phyloP scores from a whole-genome alignment of 352 stramenopile species.

The Pelagophyceae sp. region DNA sequence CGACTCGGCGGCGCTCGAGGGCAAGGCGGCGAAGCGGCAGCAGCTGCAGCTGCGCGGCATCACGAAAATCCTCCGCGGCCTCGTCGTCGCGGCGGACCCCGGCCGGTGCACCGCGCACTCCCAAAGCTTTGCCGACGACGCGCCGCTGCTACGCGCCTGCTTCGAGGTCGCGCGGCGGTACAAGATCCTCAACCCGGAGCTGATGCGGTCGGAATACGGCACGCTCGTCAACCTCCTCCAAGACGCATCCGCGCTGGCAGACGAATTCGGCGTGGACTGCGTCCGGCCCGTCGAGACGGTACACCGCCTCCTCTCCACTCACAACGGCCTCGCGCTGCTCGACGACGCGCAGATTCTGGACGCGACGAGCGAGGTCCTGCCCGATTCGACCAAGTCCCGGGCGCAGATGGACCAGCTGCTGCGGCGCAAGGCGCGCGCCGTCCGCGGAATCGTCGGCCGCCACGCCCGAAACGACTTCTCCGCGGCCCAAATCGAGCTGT shows the following conservation, averaged over 20 bases:
- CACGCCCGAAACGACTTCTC: conserved; percentile 44
- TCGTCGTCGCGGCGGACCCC: conserved; percentile 80
- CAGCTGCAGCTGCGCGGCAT: conserved; percentile 79
- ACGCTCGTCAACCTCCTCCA: conserved; percentile 88
- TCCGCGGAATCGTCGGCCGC: conserved; percentile 66
- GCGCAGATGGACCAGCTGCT: conserved; percentile 79
- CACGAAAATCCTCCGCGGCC: conserved; percentile 70
- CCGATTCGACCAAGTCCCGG: conserved; percentile 66
- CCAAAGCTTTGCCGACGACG: conserved; percentile 47
- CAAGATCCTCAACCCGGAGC: conserved; percentile 98
- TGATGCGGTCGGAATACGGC: conserved; percentile 90
- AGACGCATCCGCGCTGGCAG: conserved; percentile 70
- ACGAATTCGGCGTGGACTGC: conserved; percentile 70
- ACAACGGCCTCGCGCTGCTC: conserved; percentile 60
- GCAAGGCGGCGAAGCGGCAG: conserved; percentile 57
- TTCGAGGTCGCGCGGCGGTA: conserved; percentile 88
- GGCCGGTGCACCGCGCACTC: conserved; percentile 72
- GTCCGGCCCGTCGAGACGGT: conserved; percentile 72
- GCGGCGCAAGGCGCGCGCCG: conserved; percentile 78
- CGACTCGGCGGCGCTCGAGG: conserved; percentile 57
- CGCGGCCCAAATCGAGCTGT: conserved; percentile 78
- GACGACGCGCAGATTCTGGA: conserved; percentile 64
- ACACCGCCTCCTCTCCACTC: conserved; percentile 67
- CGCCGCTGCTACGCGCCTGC: conserved; percentile 62
- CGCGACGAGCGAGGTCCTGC: conserved; percentile 86